These are phyloP conservation scores for Arthrobotrys pseudoclavata DNA, from an alignment of 2,329 filamentous ascomycete species.

Conservation along the genomic window DNA sequence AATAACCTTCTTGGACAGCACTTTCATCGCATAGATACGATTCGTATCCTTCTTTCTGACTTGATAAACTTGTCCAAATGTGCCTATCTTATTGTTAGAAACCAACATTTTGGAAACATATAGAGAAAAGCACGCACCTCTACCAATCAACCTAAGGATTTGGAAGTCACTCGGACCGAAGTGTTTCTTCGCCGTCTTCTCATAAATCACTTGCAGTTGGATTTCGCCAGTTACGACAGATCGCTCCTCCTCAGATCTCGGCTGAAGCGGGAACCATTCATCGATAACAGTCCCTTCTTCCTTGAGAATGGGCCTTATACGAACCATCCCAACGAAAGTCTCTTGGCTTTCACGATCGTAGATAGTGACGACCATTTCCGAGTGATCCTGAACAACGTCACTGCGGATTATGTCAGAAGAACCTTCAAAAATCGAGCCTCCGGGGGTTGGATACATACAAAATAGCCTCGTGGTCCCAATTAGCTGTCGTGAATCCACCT, in stretches of 20 bases:
- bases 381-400: slow-evolving; percentile 92
- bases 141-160: slow-evolving; percentile 94
- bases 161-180: slow-evolving; percentile 96
- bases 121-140: slow-evolving; percentile 69
- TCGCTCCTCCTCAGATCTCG: slow-evolving; percentile 82
- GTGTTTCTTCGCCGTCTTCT: slow-evolving; percentile 87
- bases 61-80: slow-evolving; percentile 98
- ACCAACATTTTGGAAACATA: neutral
- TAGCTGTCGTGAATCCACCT: slow-evolving; percentile 80
- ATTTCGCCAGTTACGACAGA: slow-evolving; percentile 86
- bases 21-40: slow-evolving; percentile 99
- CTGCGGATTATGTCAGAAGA: slow-evolving; percentile 69
- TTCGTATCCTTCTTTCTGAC: slow-evolving; percentile 96
- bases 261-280: slow-evolving; percentile 86
- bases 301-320: slow-evolving; percentile 78
- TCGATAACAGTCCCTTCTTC: slow-evolving; percentile 79
- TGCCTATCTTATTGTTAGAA: slow-evolving; percentile 69
- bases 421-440: slow-evolving; percentile 47
- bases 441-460: slow-evolving; percentile 77
- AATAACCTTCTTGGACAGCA: slow-evolving; percentile 98
- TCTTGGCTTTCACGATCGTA: slow-evolving; percentile 90
- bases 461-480: slow-evolving; percentile 94
- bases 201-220: slow-evolving; percentile 86
- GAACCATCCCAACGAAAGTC: slow-evolving; percentile 90
- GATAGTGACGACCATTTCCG: slow-evolving; percentile 90